phyloP scores from a whole-genome alignment of 441 rosid genomes.

The Syzygium malaccense region DNA sequence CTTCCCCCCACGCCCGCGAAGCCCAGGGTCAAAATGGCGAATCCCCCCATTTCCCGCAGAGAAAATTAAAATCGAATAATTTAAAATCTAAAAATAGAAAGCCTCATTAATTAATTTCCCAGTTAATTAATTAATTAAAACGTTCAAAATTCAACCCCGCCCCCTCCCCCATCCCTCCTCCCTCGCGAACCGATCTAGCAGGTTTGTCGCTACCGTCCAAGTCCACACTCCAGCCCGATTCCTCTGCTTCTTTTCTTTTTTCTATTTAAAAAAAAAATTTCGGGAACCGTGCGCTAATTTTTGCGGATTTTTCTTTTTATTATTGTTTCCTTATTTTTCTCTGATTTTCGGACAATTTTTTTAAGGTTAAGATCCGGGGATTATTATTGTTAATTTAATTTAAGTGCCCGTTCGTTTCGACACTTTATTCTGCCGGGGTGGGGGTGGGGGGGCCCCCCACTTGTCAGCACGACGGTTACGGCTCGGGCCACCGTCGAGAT shows the following conservation, averaged over 20 bases:
- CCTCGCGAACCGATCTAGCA: constrained; percentile 38
- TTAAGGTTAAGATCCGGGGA: neutral
- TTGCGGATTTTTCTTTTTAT: neutral
- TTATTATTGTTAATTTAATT: neutral
- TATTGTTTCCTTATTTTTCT: neutral
- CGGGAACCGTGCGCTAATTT: constrained; percentile 12
- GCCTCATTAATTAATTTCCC: neutral
- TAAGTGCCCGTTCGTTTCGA: neutral
- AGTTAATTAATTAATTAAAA: neutral
- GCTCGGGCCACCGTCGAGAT: constrained; percentile 10
- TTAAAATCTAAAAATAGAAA: neutral
- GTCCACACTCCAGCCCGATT: constrained; percentile 28
- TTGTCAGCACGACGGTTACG: constrained; percentile 25
- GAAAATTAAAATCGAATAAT: neutral
- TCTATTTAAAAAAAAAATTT: neutral
- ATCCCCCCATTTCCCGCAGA: rapidly evolving
- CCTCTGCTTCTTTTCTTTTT: constrained; percentile 15
- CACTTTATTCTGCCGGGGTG: constrained; percentile 2
- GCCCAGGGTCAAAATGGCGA: neutral
- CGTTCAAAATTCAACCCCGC: constrained; percentile 25
- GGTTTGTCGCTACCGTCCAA: constrained; percentile 44
- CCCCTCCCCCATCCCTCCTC: too few species aligned
- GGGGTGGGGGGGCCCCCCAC: neutral
- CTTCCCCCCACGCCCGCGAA: too few species aligned
- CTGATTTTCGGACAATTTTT: constrained; percentile 1